These are phyloP conservation scores for Smallanthus sonchifolius DNA, from an alignment of 129 eudicot genomes.

Conservation along the genomic window DNA sequence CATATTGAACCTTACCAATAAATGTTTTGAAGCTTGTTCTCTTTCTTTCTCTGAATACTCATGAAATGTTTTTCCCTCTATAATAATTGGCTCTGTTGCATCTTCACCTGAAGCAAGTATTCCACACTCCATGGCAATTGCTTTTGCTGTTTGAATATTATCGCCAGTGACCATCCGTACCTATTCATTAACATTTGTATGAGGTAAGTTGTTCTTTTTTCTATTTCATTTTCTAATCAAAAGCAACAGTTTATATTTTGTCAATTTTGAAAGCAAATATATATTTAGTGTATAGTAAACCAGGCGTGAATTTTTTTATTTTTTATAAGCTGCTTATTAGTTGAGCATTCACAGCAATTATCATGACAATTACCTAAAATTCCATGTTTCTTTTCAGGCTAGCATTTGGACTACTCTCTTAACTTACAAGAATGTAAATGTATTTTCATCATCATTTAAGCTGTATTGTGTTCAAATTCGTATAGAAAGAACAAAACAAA, in stretches of 20 bases:
- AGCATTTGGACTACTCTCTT: neutral
- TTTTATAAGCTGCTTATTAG: too few species aligned
- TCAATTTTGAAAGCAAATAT: neutral
- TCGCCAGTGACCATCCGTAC: slow-evolving; percentile 99
- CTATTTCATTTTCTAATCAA: too few species aligned
- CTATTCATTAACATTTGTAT: slow-evolving; percentile 40
- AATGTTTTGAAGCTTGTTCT: slow-evolving; percentile 53
- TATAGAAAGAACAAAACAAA: neutral
- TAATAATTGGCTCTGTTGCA: slow-evolving; percentile 47
- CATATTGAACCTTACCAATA: slow-evolving; percentile 44
- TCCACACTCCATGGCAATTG: slow-evolving; percentile 91
- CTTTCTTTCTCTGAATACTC: slow-evolving; percentile 82
- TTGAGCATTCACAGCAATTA: neutral
- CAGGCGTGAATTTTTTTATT: too few species aligned
- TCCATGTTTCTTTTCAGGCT: neutral
- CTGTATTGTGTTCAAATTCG: neutral
- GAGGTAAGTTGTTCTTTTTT: too few species aligned
- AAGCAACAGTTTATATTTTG: too few species aligned
- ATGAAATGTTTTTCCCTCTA: slow-evolving; percentile 80
- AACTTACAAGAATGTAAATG: neutral
- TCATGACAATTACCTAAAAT: neutral
- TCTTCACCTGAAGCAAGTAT: slow-evolving; percentile 59
- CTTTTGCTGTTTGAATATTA: slow-evolving; percentile 89
- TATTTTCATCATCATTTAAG: neutral
- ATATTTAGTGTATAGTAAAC: too few species aligned